Evolutionary conservation across 495 filamentous ascomycete species (phyloP).

Genomic region (Cercophora newfieldiana): DNA sequence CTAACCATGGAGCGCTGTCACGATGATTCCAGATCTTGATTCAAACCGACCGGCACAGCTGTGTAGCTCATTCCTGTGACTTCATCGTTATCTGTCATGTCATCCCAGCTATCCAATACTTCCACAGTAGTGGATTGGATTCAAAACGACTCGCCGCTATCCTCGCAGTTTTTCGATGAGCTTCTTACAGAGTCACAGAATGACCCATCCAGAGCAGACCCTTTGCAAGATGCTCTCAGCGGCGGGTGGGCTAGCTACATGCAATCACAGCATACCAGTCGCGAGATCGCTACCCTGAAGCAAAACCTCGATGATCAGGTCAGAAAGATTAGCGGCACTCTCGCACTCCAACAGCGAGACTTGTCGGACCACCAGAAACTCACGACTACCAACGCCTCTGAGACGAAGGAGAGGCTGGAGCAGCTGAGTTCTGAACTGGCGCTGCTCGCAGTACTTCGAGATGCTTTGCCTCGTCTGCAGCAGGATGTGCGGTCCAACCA

Average conservation of each 20-base stretch:
- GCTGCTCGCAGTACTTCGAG: slow-evolving; percentile 10
- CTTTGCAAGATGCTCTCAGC: slow-evolving; percentile 22
- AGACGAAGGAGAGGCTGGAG: slow-evolving; percentile 23
- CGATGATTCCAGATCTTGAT: no score
- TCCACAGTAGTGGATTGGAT: neutral
- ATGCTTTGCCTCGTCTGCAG: slow-evolving; percentile 16
- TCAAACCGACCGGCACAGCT: neutral
- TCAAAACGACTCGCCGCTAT: neutral
- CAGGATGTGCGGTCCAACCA: slow-evolving; percentile 15
- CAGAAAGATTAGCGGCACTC: slow-evolving; percentile 14
- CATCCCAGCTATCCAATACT: slow-evolving; percentile 2
- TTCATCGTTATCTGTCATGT: slow-evolving; percentile 7
- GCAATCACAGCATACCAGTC: slow-evolving; percentile 26
- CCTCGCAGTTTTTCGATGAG: slow-evolving; percentile 5
- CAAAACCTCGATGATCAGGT: slow-evolving; percentile 21
- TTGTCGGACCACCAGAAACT: slow-evolving; percentile 17
- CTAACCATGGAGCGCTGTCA: neutral
- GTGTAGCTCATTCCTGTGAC: no score
- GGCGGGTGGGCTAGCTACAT: slow-evolving; percentile 31
- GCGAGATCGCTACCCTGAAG: slow-evolving; percentile 23
- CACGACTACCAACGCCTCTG: slow-evolving; percentile 8
- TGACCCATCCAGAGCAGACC: slow-evolving; percentile 17
- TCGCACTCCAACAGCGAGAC: slow-evolving; percentile 22
- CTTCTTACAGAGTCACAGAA: slow-evolving; percentile 10
- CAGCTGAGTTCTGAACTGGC: slow-evolving; percentile 14